Conservation (phyloP, 805 yeast genomes). For the Wickerhamomyces silvicola region DNA sequence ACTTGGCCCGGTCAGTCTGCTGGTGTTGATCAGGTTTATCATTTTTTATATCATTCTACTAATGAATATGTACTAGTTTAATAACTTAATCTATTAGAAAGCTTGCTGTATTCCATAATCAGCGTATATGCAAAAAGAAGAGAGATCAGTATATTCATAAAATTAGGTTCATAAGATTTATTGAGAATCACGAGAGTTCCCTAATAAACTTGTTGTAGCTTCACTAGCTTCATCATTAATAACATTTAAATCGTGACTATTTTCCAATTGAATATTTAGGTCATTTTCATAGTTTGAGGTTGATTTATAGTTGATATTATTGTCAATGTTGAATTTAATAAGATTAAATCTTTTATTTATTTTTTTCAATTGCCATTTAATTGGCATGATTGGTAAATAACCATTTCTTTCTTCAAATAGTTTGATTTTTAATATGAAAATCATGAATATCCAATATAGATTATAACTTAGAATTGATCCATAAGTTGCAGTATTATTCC, state of each 20-base stretch:
- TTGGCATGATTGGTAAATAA: slow-evolving; percentile 54
- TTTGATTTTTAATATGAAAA: slow-evolving; percentile 39
- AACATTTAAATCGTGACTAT: slow-evolving; percentile 2
- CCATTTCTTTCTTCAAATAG: slow-evolving; percentile 53
- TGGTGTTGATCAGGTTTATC: too few relatives aligned
- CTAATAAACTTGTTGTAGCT: slow-evolving; percentile 14
- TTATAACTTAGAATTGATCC: slow-evolving; percentile 77
- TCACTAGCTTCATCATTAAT: slow-evolving; percentile 11
- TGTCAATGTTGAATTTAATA: slow-evolving; percentile 28
- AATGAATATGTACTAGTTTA: too few relatives aligned
- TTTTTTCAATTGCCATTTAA: slow-evolving; percentile 52
- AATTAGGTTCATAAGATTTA: slow-evolving; percentile 3
- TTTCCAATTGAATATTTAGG: slow-evolving; percentile 2
- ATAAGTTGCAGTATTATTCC: slow-evolving; percentile 92
- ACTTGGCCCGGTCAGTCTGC: too few relatives aligned
- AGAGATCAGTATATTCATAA: too few relatives aligned
- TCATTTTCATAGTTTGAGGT: slow-evolving; percentile 5
- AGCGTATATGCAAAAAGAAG: too few relatives aligned
- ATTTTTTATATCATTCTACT: too few relatives aligned
- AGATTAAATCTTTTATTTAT: slow-evolving; percentile 34
- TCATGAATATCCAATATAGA: slow-evolving; percentile 58
- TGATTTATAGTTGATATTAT: slow-evolving; percentile 24
- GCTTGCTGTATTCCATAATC: too few relatives aligned
- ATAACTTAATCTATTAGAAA: too few relatives aligned
- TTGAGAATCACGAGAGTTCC: slow-evolving; percentile 4